Base-by-base conservation (phyloP, 129 eudicot species). In the Apium graveolens region DNA sequence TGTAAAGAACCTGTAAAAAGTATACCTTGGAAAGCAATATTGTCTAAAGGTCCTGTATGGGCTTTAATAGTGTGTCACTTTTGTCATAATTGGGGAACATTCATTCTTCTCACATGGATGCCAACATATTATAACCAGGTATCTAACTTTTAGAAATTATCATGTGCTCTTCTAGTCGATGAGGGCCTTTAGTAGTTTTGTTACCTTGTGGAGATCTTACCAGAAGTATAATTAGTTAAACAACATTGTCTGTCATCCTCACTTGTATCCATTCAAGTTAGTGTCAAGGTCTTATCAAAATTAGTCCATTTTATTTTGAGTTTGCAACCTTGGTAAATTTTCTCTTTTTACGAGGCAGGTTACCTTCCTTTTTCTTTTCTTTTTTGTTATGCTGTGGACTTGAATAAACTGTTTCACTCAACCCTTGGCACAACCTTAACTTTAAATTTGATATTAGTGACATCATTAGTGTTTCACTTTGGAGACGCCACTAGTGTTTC, bases 51-150 rank as follows among this genome's bases (percentile, higher is more conserved):
- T 68, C 97, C 97, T 20, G 97, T 92, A 14, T 92, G 97, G 97
- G 96, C 97, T 73, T 81, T 95, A 46, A 95, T 95, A 42, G 86
- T 90, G 16, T 95, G 84, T 45, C 98, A 95, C 73, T 95, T 92
- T 78, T 92, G 97, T 82, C 97, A 92, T 82, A 92, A 92, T 48
- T 92, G 96, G 96, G 97, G 97, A 53, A 92, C 97, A 14, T 92
- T 92, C 82, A 92, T 92, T 82, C 88, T 92, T 46, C 92, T 92
- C 45, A 92, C 97, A 29, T 92, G 97, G 98, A 92, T 92, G 97
- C 97, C 97, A 72, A 92, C 97, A 5, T 92, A 92, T 73, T 92
- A 92, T 83, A 88, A 92, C 85, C 97, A 92, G 96, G 97, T 90
- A 76, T 62, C 44, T 62, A 70, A 70, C 34, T 60, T 76, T 16